Base-by-base conservation (phyloP, 306 rosid genomes). In the Ammopiptanthus mongolicus region DNA sequence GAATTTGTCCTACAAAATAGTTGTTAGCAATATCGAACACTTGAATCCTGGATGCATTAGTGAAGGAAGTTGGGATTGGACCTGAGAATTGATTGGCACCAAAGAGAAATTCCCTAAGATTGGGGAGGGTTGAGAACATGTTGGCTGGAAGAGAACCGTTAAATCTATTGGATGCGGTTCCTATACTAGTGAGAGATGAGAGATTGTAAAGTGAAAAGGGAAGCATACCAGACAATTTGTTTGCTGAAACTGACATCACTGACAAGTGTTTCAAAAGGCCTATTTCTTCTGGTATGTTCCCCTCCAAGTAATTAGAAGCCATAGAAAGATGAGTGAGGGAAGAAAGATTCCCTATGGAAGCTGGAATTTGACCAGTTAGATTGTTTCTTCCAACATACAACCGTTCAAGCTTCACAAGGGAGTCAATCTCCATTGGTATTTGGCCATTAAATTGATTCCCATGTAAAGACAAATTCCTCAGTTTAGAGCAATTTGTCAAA, bases 341-440 rank as follows among this genome's bases (percentile, higher is more conserved):
- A 21, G 73, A 50, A 5, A 64, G 19, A 22, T 75, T 64, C 28
- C 65, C 56, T 4, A 51, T 36, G 1, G 65, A 63, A 18, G 17
- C 6, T 4, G 79, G 79, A 6, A 75, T 51, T 22, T 36, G 14
- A 8, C 79, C 65, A 4, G 0, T 5, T 1, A 75, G 23, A 22
- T 51, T 52, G 64, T 70, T 70, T 25, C 0, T 0, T 3, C 5
- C 2, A 12, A 70, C 2, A 1, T 0, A 0, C 37, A 70, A 21
- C 14, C 3, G 3, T 53, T 70, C 12, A 34, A 70, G 75, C 29
- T 70, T 70, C 14, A 0, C 2, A 21, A 78, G 23, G 18, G 15
- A 69, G 14, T 67, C 86, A 15, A 82, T 21, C 65, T 63, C 39
- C 44, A 28, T 15, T 9, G 79, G 73, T 50, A 75, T 85, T 2